Conservation (phyloP, 352 stramenopile species). For the Thalassiosira livingstoniorum region DNA sequence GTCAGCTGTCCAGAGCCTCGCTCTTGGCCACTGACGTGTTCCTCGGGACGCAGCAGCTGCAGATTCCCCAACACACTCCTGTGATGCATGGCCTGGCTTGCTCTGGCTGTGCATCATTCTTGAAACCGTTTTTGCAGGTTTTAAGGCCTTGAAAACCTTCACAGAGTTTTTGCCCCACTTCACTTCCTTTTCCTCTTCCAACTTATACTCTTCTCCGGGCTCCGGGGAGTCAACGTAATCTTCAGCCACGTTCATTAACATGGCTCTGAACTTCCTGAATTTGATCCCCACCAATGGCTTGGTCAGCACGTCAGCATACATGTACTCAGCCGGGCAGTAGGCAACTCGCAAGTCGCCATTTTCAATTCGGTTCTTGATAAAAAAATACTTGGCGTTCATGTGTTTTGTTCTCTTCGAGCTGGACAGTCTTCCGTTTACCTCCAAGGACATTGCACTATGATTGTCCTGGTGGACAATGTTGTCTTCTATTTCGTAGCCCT, state of each 20-base stretch:
- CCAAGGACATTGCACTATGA: conserved; percentile 24
- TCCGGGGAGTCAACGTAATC: too few species aligned
- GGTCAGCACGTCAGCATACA: neutral
- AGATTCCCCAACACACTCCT: too few species aligned
- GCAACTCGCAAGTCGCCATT: neutral
- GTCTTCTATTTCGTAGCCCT: conserved; percentile 18
- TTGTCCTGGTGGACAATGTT: conserved; percentile 39
- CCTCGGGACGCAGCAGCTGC: too few species aligned
- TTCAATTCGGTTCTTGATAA: neutral
- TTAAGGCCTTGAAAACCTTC: too few species aligned
- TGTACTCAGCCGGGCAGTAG: neutral
- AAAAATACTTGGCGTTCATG: conserved; percentile 1
- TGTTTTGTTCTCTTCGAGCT: neutral
- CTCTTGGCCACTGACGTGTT: too few species aligned
- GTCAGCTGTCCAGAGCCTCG: too few species aligned
- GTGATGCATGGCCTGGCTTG: too few species aligned
- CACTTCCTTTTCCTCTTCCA: too few species aligned
- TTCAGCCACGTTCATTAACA: neutral
- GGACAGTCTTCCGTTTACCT: neutral
- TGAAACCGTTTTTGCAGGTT: too few species aligned
- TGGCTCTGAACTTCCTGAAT: neutral
- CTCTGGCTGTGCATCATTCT: too few species aligned
- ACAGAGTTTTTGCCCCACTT: too few species aligned
- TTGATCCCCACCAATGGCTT: neutral
- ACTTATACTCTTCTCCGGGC: too few species aligned